Base-by-base conservation (phyloP, 495 filamentous ascomycete species). In the Pyronema omphalodes region DNA sequence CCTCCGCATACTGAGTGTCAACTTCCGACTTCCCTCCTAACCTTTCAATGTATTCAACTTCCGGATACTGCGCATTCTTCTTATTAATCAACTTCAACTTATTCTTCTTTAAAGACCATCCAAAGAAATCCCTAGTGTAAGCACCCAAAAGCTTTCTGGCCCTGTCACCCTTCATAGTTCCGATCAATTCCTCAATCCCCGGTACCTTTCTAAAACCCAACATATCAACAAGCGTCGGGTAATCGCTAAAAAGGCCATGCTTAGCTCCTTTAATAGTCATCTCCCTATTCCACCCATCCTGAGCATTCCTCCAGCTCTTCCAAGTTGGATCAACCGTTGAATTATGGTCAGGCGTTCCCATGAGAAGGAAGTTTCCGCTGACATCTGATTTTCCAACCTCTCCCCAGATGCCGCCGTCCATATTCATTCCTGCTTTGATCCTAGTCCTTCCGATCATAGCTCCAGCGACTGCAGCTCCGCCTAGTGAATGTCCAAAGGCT, bases 401-500 rank as follows among this genome's bases (percentile, higher is more conserved):
- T 2, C 66, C 69, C 43, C 60, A 71, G 44, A 72, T 55, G 0
- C 58, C 43, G 0, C 75, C 74, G 52, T 77, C 75, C 23, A 76
- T 51, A 54, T 74, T 72, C 6, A 74, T 52, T 0, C 70, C 76
- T 8, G 50, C 50, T 19, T 50, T 50, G 19, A 52, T 12, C 7
- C 12, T 35, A 11, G 12, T 47, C 14, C 19, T 29, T 3, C 67
- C 74, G 0, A 56, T 52, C 54, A 74, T 59, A 1, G 71, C 62
- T 18, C 59, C 52, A 6, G 72, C 67, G 3, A 74, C 67, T 6
- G 74, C 66, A 0, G 73, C 71, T 15, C 76, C 77, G 18, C 76
- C 75, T 6, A 77, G 65, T 0, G 75, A 78, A 52, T 79, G 74
- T 0, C 77, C 76, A 35, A 73, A 69, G 17, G 73, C 62, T 0